Evolutionary conservation across 164 flowering plant species (phyloP), one percentile per base, ranked within the genome.

Genomic region (Chloranthus sessilifolius): DNA sequence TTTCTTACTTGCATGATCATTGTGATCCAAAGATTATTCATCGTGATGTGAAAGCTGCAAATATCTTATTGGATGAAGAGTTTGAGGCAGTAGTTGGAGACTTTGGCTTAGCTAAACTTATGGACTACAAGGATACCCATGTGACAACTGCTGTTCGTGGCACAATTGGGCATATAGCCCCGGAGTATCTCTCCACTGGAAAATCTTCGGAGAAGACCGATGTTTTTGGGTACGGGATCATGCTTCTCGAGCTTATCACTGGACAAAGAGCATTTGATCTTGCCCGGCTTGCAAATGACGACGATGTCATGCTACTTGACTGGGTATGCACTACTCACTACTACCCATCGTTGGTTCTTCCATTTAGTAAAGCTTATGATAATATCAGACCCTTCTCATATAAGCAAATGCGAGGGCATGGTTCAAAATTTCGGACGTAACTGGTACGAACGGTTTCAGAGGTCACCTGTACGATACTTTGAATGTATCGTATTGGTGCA

Each of bases 111-210:
- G 96, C 96, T 19, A 88, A 82, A 55, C 84, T 88, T 34, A 88
- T 88, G 96, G 94, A 82, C 62, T 85, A 88, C 74, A 88, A 88
- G 68, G 96, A 88, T 52, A 88, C 96, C n/a, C 96, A 88, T 70
- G 96, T 88, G 15, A 88, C 96, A 1, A 88, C 96, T 37, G 96
- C 90, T 52, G 96, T 88, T 16, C 83, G 96, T 49, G 96, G 96
- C 30, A 88, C 94, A 23, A 84, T 87, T 55, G 96, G 96, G 12
- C 96, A 87, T 58, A 85, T 88, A 41, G 94, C 96, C 38, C 96
- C 96, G 3, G 96, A 88, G 54, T 87, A 87, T 56, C 82, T 84
- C 10, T 88, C 94, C 3, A 88, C 96, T 3, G 94, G 94, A 12
- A 88, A 84, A 53, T 84, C 94, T 11, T 84, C 94, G n/a, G 94